These are phyloP conservation scores for Extremus antarcticus DNA, from an alignment of 495 filamentous ascomycete species.

Conservation along the genomic window DNA sequence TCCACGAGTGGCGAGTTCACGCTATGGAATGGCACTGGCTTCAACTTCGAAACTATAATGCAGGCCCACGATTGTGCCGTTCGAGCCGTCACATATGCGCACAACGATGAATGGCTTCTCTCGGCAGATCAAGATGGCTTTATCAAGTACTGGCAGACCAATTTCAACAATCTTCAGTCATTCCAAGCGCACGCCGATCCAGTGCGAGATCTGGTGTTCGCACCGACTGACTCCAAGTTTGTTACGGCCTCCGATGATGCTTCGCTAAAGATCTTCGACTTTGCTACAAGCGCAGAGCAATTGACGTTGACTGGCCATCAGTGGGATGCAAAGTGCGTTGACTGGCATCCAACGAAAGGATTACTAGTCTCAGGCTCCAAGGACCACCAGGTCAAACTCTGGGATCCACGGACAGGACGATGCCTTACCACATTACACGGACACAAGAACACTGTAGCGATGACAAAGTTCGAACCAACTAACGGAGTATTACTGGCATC, in stretches of 20 bases:
- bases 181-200: conserved; percentile 85
- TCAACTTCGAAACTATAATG: conserved; percentile 88
- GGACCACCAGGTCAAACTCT: conserved; percentile 92
- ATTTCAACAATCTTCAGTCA: conserved; percentile 96
- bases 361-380: conserved; percentile 93
- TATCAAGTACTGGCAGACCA: conserved; percentile 98
- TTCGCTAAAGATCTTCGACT: conserved; percentile 90
- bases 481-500: conserved; percentile 79
- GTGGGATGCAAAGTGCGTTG: conserved; percentile 91
- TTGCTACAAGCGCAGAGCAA: conserved; percentile 73
- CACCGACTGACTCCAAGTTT: conserved; percentile 88
- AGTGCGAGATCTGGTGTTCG: conserved; percentile 84
- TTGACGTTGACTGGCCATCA: conserved; percentile 75
- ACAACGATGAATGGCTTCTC: conserved; percentile 91
- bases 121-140: conserved; percentile 91
- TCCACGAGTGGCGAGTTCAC: conserved; percentile 97
- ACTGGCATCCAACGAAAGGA: conserved; percentile 96
- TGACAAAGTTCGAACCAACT: conserved; percentile 73
- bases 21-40: conserved; percentile 95
- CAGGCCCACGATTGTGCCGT: conserved; percentile 88
- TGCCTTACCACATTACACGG: conserved; percentile 89
- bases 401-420: conserved; percentile 83
- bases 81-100: conserved; percentile 75
- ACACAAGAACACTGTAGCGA: conserved; percentile 94
- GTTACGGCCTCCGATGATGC: conserved; percentile 92